Conservation (phyloP, 768 basidiomycete genomes). For the Trichaptum fuscoviolaceum region DNA sequence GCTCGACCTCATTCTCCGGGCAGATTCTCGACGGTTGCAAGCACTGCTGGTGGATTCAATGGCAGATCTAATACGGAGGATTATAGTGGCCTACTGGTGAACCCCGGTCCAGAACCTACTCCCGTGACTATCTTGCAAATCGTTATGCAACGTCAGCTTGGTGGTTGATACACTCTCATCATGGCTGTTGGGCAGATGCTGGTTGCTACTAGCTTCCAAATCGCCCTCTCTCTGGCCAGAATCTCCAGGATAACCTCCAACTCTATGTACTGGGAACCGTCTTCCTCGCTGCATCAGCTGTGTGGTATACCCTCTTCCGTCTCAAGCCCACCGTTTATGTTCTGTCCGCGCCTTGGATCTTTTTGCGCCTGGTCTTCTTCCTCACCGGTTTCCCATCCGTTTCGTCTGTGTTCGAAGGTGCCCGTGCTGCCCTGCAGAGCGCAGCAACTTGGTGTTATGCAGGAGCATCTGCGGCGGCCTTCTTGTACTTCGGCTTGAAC, state of each 20-base stretch:
- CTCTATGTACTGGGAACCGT: constrained; percentile 88
- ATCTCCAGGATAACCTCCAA: constrained; percentile 73
- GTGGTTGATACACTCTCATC: constrained; percentile 84
- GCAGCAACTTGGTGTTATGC: constrained; percentile 90
- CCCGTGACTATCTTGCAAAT: constrained; percentile 85
- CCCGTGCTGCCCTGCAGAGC: constrained; percentile 66
- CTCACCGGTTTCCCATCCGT: constrained; percentile 85
- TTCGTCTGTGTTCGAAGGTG: constrained; percentile 45
- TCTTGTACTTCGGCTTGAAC: constrained; percentile 91
- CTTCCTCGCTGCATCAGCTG: constrained; percentile 78
- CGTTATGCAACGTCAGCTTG: constrained; percentile 71
- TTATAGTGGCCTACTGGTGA: constrained; percentile 38
- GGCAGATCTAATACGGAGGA: constrained; percentile 38
- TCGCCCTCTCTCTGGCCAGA: constrained; percentile 89
- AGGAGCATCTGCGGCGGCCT: constrained; percentile 89
- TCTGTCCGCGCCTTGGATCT: constrained; percentile 82
- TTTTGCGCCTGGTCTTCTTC: constrained; percentile 89
- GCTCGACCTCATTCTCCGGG: constrained; percentile 48
- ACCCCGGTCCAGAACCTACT: constrained; percentile 46
- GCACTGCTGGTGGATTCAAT: constrained; percentile 12
- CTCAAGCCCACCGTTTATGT: constrained; percentile 85
- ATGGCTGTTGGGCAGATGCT: constrained; percentile 89
- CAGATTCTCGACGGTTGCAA: background rate
- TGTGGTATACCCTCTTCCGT: constrained; percentile 90
- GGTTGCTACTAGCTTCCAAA: constrained; percentile 91